Base-by-base conservation (phyloP, 2,329 filamentous ascomycete species). In the Trichoderma oligosporum region DNA sequence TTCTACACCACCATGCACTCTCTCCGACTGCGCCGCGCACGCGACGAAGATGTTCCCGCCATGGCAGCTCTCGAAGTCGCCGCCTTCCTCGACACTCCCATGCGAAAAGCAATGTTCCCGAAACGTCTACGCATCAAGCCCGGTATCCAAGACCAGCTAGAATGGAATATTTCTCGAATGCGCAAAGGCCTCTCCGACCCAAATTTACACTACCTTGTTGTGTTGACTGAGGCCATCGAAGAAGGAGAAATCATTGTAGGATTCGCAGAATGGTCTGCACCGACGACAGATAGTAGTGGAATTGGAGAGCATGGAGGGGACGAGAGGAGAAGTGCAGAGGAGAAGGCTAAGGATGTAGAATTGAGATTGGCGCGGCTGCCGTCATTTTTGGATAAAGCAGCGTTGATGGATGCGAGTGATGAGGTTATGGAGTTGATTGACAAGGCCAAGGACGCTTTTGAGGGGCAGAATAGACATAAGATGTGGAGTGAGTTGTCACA, bases 401-500 rank as follows among this genome's bases (percentile, higher is more conserved):
- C 55, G 7, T 38, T 56, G 24, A 7, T 58, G 16, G 44, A 54
- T 14, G 58, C 58, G 1, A 51, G 49, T 12, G 46, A 46, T 8
- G 58, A 60, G 29, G 49, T 61, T 9, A 53, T 44, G 48, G 36
- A 60, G 48, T 22, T 61, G 39, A 48, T 61, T 35, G 55, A 56
- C 29, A 44, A 47, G n/a, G 45, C 36, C 18, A 45, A 52, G 25
- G 47, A 38, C 9, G 54, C 49, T 2, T 60, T 56, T 18, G 14
- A 35, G 20, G 55, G 45, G 4, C 36, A 53, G 35, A 29, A 53
- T 3, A 25, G 53, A 16, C 27, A 55, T 11, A 36, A 56, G 27
- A 61, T 60, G 60, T 61, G 60, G 60, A 61, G 60, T 60, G 11
- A 58, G 60, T 56, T n/a, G 24, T 18, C 22, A 14, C 14, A 38